Percentiles rank a stretch among this genome's conserved stretches.
These are phyloP conservation scores for Dothiorella sarmentorum DNA, from an alignment of 2,329 filamentous ascomycete genomes.

Conservation along the genomic window DNA sequence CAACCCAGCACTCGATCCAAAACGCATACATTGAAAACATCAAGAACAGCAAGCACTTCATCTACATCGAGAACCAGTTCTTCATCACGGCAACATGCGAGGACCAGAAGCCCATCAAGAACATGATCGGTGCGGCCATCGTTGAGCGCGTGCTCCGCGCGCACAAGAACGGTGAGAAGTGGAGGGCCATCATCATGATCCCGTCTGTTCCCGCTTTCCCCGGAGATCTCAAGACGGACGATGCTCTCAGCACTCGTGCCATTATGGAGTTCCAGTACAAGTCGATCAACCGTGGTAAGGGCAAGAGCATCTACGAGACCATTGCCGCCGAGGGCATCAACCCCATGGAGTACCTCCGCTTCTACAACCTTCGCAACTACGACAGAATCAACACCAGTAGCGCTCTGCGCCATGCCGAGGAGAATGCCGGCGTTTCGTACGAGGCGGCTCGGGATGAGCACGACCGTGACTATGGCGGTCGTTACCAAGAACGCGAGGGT, in stretches of 20 bases:
- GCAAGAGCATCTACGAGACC: constrained; percentile 72
- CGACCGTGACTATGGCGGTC: constrained; percentile 52
- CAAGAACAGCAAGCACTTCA: constrained; percentile 63
- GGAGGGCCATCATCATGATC: constrained; percentile 74
- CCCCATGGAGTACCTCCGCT: constrained; percentile 70
- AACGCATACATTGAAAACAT: constrained; percentile 79
- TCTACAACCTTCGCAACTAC: constrained; percentile 82
- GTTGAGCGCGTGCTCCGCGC: constrained; percentile 74
- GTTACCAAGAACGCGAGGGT: constrained; percentile 32
- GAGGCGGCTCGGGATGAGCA: constrained; percentile 62
- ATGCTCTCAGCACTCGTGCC: constrained; percentile 70
- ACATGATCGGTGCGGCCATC: constrained; percentile 75
- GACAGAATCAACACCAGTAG: constrained; percentile 73
- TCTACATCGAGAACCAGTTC: constrained; percentile 85
- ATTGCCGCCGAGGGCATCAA: constrained; percentile 65
- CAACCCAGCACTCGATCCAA: constrained; percentile 68
- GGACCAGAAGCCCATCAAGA: constrained; percentile 67
- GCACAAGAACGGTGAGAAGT: constrained; percentile 61
- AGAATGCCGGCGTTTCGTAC: constrained; percentile 63
- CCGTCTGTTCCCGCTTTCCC: constrained; percentile 79
- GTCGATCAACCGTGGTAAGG: constrained; percentile 68
- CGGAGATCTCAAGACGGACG: constrained; percentile 71
- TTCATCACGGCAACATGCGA: constrained; percentile 79
- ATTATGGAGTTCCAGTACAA: constrained; percentile 89
- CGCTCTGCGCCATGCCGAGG: constrained; percentile 59